These are phyloP conservation scores for Bryoerythrophyllum caledonicum DNA, from an alignment of 225 moss, liverwort and hornwort genomes.

Conservation along the genomic window DNA sequence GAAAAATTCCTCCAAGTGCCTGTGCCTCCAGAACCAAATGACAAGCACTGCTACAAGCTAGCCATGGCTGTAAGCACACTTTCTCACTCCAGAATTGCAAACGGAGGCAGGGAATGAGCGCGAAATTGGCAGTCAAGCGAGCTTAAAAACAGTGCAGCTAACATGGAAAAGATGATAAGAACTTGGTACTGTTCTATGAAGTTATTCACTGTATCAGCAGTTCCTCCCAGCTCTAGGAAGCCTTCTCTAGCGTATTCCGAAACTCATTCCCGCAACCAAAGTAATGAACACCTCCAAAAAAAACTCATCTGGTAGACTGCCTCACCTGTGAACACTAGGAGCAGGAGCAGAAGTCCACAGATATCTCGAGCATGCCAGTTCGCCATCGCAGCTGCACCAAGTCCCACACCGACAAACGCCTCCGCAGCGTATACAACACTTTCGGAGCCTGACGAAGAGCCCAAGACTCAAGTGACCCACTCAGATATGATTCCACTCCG, in stretches of 20 bases:
- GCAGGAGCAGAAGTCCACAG: slow-evolving; percentile 44
- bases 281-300: background rate
- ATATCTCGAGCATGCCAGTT: slow-evolving; percentile 53
- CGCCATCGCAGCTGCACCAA: slow-evolving; percentile 30
- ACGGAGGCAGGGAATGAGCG: background rate
- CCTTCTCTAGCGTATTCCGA: too few relatives aligned
- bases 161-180: background rate
- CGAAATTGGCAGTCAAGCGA: background rate
- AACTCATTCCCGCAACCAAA: too few relatives aligned
- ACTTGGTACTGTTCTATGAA: background rate
- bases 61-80: background rate
- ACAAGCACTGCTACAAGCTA: background rate
- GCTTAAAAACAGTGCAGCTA: background rate
- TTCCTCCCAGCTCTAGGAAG: too few relatives aligned
- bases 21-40: background rate
- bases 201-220: too few relatives aligned
- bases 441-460: background rate
- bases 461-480: background rate
- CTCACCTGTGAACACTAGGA: slow-evolving; percentile 52
- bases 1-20: too few relatives aligned
- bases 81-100: background rate
- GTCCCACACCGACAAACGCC: background rate
- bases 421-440: background rate
- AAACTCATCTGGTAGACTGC: background rate
- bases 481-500: background rate